Percentiles rank a stretch among this genome's conserved stretches.
Evolutionary conservation across 2,329 filamentous ascomycete species (phyloP).

Genomic region (Ceratocystis papillata): DNA sequence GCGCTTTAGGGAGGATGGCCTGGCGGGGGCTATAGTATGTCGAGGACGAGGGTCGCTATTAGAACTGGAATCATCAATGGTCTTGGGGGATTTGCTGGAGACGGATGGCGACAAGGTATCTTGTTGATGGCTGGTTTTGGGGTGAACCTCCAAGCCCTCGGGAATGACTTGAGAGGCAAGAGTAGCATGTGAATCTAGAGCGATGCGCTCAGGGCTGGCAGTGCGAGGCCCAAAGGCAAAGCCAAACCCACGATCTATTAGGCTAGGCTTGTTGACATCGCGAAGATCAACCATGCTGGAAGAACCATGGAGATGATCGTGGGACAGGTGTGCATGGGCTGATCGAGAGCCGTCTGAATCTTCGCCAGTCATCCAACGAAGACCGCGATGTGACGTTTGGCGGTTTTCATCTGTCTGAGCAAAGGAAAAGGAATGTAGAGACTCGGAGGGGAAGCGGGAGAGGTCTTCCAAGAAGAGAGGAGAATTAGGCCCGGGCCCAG

Average conservation of each 20-base stretch:
- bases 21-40: neutral
- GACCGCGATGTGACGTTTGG: conserved; percentile 54
- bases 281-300: conserved; percentile 30
- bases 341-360: conserved; percentile 51
- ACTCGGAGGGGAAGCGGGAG: conserved; percentile 85
- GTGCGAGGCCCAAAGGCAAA: conserved; percentile 20
- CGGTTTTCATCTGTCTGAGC: conserved; percentile 88
- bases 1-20: conserved; percentile 15
- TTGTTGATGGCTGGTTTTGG: neutral
- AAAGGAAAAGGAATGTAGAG: conserved; percentile 95
- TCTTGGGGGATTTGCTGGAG: neutral
- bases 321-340: conserved; percentile 62
- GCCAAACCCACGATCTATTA: conserved; percentile 17
- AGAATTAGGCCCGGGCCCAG: conserved; percentile 42
- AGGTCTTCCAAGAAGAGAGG: conserved; percentile 80
- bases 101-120: neutral
- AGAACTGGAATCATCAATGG: neutral
- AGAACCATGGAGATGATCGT: conserved; percentile 93
- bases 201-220: conserved; percentile 19
- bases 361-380: conserved; percentile 78
- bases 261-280: conserved; percentile 3
- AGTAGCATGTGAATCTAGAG: conserved; percentile 10
- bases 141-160: conserved; percentile 14
- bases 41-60: neutral
- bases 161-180: conserved; percentile 21